Base-by-base conservation (phyloP, 2,329 filamentous ascomycete genomes). In the Fusarium liriodendri region DNA sequence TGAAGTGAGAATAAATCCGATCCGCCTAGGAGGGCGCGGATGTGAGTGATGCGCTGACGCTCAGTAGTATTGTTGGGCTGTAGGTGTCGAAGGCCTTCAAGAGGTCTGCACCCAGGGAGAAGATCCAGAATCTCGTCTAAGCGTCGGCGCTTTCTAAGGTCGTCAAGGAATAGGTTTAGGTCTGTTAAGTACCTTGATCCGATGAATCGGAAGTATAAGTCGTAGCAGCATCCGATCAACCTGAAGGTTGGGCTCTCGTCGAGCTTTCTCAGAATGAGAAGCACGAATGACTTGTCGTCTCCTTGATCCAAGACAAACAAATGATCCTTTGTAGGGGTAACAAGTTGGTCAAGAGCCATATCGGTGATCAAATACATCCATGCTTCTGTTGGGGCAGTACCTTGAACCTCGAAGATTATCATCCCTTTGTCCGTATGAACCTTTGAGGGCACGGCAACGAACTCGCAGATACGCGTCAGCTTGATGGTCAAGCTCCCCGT, bases 181-280 rank as follows among this genome's bases (percentile, higher is more conserved):
- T 42, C n/a, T 14, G 4, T 5, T 4, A 2, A 13, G 1, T 0
- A 6, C 11, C 13, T 13, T 14, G 32, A 2, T 6, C 2, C 5
- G 6, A 33, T 14, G 11, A 14, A 14, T 35, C 47, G 47, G 6
- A 52, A 52, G 4, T 52, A 32, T 11, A 52, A n/a, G 10, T 2
- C 47, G 18, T 52, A 32, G 27, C 25, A 52, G 16, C 47, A 52
- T 52, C 25, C 47, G 5, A 52, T 7, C 2, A 52, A 25, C 25
- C 6, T n/a, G 2, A 32, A 52, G 5, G 3, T 16, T n/a, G 4
- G 18, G 8, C 18, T n/a, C 16, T 32, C 47, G 1, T 52, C 25
- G 6, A n/a, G 27, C 27, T n/a, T 18, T 9, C 25, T 9, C 1
- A 52, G 47, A 8, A 52, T 29, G 16, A 52, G 47, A 32, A 52